Base-by-base conservation (phyloP, 768 basidiomycete genomes). In the Naganishia kalamii region DNA sequence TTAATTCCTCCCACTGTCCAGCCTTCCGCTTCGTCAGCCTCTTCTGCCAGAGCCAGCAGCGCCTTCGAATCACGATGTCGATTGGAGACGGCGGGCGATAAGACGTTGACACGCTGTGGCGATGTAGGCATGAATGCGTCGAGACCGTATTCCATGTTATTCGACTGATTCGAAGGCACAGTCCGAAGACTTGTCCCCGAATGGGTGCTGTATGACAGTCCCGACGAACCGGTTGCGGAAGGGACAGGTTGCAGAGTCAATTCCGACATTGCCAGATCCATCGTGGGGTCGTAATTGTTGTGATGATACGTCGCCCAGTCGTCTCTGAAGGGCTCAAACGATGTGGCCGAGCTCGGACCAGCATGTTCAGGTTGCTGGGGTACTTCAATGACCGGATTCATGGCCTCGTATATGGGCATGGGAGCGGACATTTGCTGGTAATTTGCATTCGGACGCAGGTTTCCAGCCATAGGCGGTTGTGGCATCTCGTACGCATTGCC, bases 11-110 rank as follows among this genome's bases (percentile, higher is more conserved):
- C 67, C n/a, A 72, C 69, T n/a, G 48, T 60, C 75, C 75, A 75
- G 6, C 70, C 73, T 63, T 77, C 76, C 21, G 74, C 47, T 41
- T 75, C 75, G 48, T 77, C 76, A 8, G 72, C 74, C 63, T 74
- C 76, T 60, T 77, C 76, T 0, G 76, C 76, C 4, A 77, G 62
- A 12, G 76, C 76, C 2, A 77, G 65, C 8, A 77, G 62, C 2
- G 76, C 76, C 65, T 77, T 77, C 10, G 70, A 72, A 37, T 77
- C 74, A 29, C 68, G 60, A 23, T 48, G 41, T 7, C 54, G 54
- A 32, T 57, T 23, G 11, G 23, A 37, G n/a, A 57, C 54, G 21
- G 54, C 54, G 32, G 54, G 54, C 2, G 54, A 57, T 10, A 57
- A 40, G 8, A 57, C 35, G 10, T 37, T 35, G 19, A 35, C 6